Conservation (phyloP, 2,329 filamentous ascomycete species). For the Claviceps purpurea region DNA sequence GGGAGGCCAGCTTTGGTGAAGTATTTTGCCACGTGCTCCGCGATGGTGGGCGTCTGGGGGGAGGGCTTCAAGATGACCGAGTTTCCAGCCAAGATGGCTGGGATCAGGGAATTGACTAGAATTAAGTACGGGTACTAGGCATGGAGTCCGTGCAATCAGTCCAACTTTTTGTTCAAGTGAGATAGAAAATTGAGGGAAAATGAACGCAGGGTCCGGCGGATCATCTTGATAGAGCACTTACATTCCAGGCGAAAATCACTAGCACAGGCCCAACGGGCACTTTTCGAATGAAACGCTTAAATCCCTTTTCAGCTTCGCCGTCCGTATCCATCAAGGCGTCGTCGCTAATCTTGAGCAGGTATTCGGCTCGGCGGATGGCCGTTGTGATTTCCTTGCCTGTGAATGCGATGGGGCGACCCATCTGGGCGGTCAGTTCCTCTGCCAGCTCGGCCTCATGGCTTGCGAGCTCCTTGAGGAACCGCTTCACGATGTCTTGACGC, state of each 20-base stretch:
- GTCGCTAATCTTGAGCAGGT: constrained; percentile 70
- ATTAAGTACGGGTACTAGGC: constrained; percentile 83
- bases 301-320: constrained; percentile 74
- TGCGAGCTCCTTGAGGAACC: constrained; percentile 58
- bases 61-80: constrained; percentile 89
- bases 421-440: constrained; percentile 79
- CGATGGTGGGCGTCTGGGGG: constrained; percentile 86
- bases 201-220: too few species aligned
- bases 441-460: constrained; percentile 68
- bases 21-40: constrained; percentile 64
- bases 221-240: constrained; percentile 30
- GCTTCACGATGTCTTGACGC: constrained; percentile 68
- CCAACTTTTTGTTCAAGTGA: neutral
- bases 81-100: constrained; percentile 82
- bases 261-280: constrained; percentile 77
- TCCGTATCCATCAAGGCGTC: constrained; percentile 68
- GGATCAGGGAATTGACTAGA: constrained; percentile 81
- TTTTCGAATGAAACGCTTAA: constrained; percentile 82
- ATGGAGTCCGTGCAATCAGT: constrained; percentile 2
- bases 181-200: too few species aligned
- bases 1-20: constrained; percentile 75
- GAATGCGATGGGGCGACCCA: constrained; percentile 87
- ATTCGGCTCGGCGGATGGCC: constrained; percentile 72
- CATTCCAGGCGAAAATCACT: constrained; percentile 92
- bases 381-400: constrained; percentile 73